A percentile compares a stretch with the other conserved stretches of the same genome.
phyloP scores from a whole-genome alignment of 495 filamentous ascomycete species.

The Tirmania nivea region DNA sequence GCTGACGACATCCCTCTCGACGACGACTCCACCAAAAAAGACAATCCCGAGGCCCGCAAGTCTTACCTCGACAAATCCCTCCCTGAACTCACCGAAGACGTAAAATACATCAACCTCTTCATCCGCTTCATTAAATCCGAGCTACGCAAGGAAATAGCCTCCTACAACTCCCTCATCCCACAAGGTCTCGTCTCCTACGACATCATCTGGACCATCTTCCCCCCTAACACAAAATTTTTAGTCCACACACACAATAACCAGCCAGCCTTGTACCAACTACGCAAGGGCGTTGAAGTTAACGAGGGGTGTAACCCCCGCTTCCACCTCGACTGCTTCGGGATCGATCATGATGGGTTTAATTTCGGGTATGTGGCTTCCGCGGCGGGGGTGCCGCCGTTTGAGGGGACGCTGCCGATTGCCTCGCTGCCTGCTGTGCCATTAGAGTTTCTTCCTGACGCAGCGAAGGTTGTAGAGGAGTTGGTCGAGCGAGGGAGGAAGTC shows the following conservation, averaged over 20 bases:
- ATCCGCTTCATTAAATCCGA: not conserved
- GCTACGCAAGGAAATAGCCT: not conserved
- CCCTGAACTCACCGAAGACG: not conserved
- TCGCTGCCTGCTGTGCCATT: conserved; percentile 35
- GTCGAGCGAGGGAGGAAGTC: conserved; percentile 29
- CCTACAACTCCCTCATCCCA: not conserved
- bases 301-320: not conserved
- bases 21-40: not conserved
- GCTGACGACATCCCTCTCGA: not conserved
- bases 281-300: not conserved
- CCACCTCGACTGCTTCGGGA: not conserved
- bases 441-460: conserved; percentile 29
- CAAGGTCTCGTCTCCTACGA: not conserved
- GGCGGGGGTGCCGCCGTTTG: conserved; percentile 29
- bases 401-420: conserved; percentile 35
- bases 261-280: not conserved
- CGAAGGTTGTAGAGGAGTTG: conserved; percentile 23
- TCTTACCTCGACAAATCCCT: not conserved
- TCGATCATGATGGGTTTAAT: conserved; percentile 38
- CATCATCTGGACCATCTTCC: not conserved
- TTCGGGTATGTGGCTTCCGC: conserved; percentile 30
- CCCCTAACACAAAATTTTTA: not conserved
- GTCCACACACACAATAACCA: not conserved
- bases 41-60: not conserved
- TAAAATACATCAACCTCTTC: not conserved